Conservation (phyloP, 495 filamentous ascomycete genomes). For the Parathielavia appendiculata region DNA sequence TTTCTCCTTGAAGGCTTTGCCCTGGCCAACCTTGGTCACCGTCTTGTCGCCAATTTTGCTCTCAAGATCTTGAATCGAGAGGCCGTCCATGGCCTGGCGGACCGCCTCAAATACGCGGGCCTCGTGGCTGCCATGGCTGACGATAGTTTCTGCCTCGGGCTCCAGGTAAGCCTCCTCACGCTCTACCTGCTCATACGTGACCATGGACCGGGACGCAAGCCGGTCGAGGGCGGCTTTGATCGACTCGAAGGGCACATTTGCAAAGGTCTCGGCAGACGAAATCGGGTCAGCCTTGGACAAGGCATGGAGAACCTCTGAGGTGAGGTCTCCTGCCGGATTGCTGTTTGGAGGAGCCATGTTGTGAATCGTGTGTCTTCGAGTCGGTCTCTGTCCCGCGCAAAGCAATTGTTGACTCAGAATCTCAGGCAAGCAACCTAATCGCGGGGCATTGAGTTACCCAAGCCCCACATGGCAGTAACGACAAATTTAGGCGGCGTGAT, state of each 20-base stretch:
- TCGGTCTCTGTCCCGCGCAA: neutral
- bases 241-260: slow-evolving; percentile 59
- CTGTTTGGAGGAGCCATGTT: slow-evolving; percentile 18
- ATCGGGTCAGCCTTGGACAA: slow-evolving; percentile 62
- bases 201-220: slow-evolving; percentile 76
- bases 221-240: slow-evolving; percentile 86
- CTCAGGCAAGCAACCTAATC: slow-evolving; percentile 5
- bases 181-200: slow-evolving; percentile 76
- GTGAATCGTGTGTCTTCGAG: slow-evolving; percentile 6
- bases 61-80: slow-evolving; percentile 74
- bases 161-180: slow-evolving; percentile 74
- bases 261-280: slow-evolving; percentile 70
- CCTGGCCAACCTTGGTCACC: slow-evolving; percentile 85
- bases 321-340: slow-evolving; percentile 47
- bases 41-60: slow-evolving; percentile 70
- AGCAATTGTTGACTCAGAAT: slow-evolving; percentile 21
- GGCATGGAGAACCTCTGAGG: slow-evolving; percentile 58
- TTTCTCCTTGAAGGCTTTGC: slow-evolving; percentile 91
- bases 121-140: slow-evolving; percentile 84
- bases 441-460: slow-evolving; percentile 17
- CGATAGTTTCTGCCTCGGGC: slow-evolving; percentile 71
- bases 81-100: slow-evolving; percentile 65
- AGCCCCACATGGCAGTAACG: slow-evolving; percentile 3
- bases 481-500: slow-evolving; percentile 18
- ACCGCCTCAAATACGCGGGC: slow-evolving; percentile 90